Evolutionary conservation across 306 rosid genomes (phyloP), one percentile per base, ranked within the genome.

Genomic region (Geum urbanum): DNA sequence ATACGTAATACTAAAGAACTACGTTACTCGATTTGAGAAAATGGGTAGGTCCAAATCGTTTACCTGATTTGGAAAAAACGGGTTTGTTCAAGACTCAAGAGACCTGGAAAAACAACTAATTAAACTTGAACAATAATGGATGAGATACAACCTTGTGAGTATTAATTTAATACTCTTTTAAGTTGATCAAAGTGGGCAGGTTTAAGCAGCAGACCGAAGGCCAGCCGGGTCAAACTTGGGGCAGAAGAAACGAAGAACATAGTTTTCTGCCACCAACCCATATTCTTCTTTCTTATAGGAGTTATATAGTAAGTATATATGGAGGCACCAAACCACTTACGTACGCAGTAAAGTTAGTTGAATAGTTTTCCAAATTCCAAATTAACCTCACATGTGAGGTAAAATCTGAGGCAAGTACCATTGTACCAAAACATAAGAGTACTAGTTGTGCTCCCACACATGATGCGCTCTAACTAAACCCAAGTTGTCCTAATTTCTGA

Each of bases 1-100:
- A 15, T 19, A n/a, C 11, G 7, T 16, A 37, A 60, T 16, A 22
- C 9, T 56, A 24, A 1, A 56, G n/a, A 56, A 13, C 8, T 22
- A 50, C 22, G 39, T 56, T 56, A 56, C 61, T 39, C 2, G 16
- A 56, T 22, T 56, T 3, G 37, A 32, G 37, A 2, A 32, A 32
- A 32, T 32, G 8, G 66, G 69, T 83, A 65, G 96, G 81, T 86
- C 78, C 80, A 60, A 62, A 79, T 18, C 76, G 96, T 85, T 78
- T 58, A 89, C 68, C 91, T 73, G 32, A 71, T 76, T 39, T 35
- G 74, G 76, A 86, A 87, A 87, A 89, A 78, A 72, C 24, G 58
- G 70, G 77, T 70, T 75, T 80, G 76, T 70, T 73, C 44, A 20
- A 46, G 19, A 55, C 68, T 73, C 48, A 20, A 46, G 19, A 55